Percentiles rank a stretch among this genome's conserved stretches.
These are phyloP conservation scores for Colletotrichum liaoningense DNA, from an alignment of 2,329 filamentous ascomycete genomes.

Conservation along the genomic window DNA sequence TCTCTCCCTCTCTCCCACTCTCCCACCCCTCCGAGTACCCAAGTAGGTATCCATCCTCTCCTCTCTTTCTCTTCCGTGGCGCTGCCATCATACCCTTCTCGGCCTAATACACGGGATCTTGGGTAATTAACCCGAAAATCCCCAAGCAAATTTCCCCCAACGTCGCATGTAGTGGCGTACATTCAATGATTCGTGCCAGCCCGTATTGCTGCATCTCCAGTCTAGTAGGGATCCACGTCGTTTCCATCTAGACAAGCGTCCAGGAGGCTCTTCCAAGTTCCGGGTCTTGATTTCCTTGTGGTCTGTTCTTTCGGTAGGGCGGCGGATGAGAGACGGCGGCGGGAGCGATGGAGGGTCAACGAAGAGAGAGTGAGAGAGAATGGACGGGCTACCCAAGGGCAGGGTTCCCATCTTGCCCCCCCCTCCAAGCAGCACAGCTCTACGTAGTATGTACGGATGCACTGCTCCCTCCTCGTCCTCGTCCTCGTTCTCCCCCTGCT, in stretches of 20 bases:
- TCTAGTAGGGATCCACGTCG: not conserved
- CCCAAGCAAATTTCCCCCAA: slow-evolving; percentile 16
- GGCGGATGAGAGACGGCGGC: slow-evolving; percentile 15
- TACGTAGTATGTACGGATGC: too few species aligned
- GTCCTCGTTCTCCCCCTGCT: not conserved
- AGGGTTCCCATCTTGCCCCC: slow-evolving; percentile 3
- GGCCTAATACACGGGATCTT: slow-evolving; percentile 11
- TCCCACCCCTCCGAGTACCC: not conserved
- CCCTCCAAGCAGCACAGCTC: not conserved
- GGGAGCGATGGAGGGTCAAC: slow-evolving; percentile 1
- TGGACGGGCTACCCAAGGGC: not conserved
- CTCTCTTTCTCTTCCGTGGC: not conserved
- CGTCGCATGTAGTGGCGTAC: slow-evolving; percentile 15
- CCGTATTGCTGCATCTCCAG: slow-evolving; percentile 5
- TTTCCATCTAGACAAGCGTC: not conserved
- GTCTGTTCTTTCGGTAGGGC: not conserved
- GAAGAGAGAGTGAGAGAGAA: not conserved
- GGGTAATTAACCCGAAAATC: slow-evolving; percentile 21
- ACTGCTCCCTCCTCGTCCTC: too few species aligned
- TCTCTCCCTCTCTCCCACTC: not conserved
- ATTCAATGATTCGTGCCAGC: slow-evolving; percentile 21
- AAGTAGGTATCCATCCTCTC: not conserved
- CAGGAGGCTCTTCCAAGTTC: not conserved
- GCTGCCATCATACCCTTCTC: not conserved
- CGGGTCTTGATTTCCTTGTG: not conserved